Conservation (phyloP, 139 green algal species). For the Tetratostichococcus sp. region DNA sequence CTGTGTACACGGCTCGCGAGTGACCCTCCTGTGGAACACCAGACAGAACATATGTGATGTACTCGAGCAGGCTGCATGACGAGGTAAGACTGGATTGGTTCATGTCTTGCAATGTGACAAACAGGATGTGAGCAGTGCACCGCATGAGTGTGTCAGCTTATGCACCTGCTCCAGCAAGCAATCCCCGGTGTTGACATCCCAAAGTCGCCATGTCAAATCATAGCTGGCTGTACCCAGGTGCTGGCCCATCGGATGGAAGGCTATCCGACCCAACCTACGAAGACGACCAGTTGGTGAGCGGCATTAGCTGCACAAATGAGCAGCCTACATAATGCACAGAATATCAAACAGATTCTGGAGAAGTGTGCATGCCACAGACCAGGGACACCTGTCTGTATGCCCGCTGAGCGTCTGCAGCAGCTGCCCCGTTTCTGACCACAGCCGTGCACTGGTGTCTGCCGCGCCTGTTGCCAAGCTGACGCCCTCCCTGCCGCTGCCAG, state of each 20-base stretch:
- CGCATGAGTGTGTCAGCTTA: too few relatives aligned
- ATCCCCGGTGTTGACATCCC: conserved; percentile 79
- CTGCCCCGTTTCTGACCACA: conserved; percentile 52
- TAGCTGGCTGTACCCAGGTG: conserved; percentile 85
- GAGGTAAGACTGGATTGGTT: too few relatives aligned
- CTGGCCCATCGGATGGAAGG: conserved; percentile 85
- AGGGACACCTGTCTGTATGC: conserved; percentile 67
- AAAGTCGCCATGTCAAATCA: conserved; percentile 95
- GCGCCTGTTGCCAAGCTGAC: conserved; percentile 55
- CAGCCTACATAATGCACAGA: too few relatives aligned
- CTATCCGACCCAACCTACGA: conserved; percentile 63
- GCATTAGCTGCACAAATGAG: too few relatives aligned
- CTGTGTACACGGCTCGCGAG: conserved; percentile 80
- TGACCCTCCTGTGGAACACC: conserved; percentile 73
- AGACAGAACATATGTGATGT: too few relatives aligned
- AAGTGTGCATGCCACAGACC: too few relatives aligned
- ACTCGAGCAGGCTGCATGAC: too few relatives aligned
- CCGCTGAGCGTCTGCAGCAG: conserved; percentile 63
- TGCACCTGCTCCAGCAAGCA: conserved; percentile 87
- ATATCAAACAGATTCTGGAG: too few relatives aligned
- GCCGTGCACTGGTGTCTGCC: conserved; percentile 54
- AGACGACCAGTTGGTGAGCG: too few relatives aligned
- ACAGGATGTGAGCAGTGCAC: too few relatives aligned
- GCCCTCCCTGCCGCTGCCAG: conserved; percentile 1
- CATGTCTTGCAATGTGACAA: too few relatives aligned